These are phyloP conservation scores for Rosa rugosa DNA, from an alignment of 306 rosid genomes.

Conservation along the genomic window DNA sequence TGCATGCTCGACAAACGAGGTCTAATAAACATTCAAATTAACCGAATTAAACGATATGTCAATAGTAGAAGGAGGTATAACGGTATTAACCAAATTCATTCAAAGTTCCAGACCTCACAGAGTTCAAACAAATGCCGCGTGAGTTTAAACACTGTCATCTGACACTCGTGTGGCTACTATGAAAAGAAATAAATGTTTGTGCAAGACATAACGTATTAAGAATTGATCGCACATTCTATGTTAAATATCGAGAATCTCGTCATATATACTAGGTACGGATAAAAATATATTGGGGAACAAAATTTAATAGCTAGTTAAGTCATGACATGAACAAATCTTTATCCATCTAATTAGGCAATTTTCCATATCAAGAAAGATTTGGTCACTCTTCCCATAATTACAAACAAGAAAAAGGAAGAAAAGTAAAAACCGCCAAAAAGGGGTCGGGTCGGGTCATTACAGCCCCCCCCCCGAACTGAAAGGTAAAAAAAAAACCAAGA, in stretches of 20 bases:
- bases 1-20: background rate
- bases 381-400: background rate
- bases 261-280: background rate
- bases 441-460: background rate
- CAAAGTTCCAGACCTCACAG: background rate
- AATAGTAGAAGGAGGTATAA: background rate
- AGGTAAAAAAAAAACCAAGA: background rate
- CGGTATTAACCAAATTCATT: background rate
- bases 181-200: background rate
- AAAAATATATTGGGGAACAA: background rate
- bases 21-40: too few species aligned
- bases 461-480: background rate
- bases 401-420: background rate
- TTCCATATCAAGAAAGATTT: background rate
- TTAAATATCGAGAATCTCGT: background rate
- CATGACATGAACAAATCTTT: background rate
- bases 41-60: background rate
- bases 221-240: background rate
- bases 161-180: accelerated
- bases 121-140: background rate
- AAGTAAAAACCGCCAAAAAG: background rate
- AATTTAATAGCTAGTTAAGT: background rate
- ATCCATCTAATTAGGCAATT: background rate
- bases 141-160: background rate
- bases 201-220: background rate